Conservation (phyloP, 768 basidiomycete genomes). For the Polyporus arcularius region DNA sequence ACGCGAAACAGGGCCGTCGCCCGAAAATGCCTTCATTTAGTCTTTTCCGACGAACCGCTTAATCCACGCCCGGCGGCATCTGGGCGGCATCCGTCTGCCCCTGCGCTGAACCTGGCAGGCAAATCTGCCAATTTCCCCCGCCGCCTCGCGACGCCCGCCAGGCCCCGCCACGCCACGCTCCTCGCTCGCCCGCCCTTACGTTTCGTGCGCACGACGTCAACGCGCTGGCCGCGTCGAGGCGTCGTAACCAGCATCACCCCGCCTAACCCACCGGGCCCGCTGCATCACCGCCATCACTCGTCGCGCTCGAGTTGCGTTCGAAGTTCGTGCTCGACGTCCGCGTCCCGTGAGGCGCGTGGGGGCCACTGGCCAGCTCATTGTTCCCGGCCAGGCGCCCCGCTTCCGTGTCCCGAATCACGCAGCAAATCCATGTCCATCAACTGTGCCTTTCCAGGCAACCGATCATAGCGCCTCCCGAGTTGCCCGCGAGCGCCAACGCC, state of each 20-base stretch:
- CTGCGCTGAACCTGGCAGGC: background rate
- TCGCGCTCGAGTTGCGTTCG: background rate
- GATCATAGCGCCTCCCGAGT: background rate
- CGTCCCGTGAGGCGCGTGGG: background rate
- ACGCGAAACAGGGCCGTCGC: constrained; percentile 21
- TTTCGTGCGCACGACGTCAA: constrained; percentile 2
- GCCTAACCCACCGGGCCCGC: constrained; percentile 2
- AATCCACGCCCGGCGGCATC: constrained; percentile 7
- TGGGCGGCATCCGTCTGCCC: too few relatives aligned
- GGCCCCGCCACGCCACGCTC: background rate
- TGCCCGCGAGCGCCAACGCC: background rate
- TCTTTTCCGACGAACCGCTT: constrained; percentile 16
- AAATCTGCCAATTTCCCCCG: background rate
- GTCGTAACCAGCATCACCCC: constrained; percentile 3
- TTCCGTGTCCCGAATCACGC: constrained; percentile 6
- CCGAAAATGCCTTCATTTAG: constrained; percentile 19
- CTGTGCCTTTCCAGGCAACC: constrained; percentile 17
- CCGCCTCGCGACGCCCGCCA: constrained; percentile 12
- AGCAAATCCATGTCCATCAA: constrained; percentile 16
- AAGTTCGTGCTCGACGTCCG: background rate
- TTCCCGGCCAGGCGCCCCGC: constrained; percentile 1
- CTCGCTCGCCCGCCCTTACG: constrained; percentile 2
- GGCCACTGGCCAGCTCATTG: constrained; percentile 9
- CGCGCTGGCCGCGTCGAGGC: background rate
- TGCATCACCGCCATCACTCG: constrained; percentile 9